phyloP scores from a whole-genome alignment of 257 asterid genomes.

The Galeopsis tetrahit region DNA sequence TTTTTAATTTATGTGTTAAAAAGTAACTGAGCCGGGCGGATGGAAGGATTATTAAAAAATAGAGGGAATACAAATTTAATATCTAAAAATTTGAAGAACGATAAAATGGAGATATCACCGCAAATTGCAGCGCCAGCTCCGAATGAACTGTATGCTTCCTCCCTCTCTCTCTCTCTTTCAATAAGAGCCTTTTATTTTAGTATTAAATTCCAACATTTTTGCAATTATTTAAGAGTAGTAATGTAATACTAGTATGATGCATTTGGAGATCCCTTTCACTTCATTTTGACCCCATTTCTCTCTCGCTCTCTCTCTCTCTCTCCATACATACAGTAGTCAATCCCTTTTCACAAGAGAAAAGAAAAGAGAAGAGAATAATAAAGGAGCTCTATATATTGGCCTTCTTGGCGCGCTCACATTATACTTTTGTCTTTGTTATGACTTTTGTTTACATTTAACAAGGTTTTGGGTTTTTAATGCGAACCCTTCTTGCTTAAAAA shows the following conservation, averaged over 20 bases:
- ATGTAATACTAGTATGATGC: constrained; percentile 11
- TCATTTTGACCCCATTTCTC: constrained; percentile 29
- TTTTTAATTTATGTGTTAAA: too few relatives aligned
- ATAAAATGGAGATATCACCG: neutral
- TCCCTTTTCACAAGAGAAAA: constrained; percentile 5
- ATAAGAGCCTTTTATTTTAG: neutral
- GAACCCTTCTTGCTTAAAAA: constrained; percentile 23
- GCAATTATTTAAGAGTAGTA: constrained; percentile 22
- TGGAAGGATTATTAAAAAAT: too few relatives aligned
- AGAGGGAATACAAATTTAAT: neutral
- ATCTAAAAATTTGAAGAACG: constrained; percentile 5
- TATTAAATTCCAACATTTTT: neutral
- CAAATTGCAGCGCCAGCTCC: constrained; percentile 42
- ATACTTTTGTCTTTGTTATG: neutral
- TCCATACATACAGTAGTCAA: neutral
- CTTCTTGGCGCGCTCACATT: constrained; percentile 42
- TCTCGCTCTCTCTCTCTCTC: constrained; percentile 24
- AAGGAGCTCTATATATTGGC: constrained; percentile 47
- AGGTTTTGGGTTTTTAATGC: constrained; percentile 32
- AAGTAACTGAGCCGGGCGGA: too few relatives aligned
- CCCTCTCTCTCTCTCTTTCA: constrained; percentile 7
- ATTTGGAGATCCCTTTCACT: constrained; percentile 38
- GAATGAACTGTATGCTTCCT: constrained; percentile 40
- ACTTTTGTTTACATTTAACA: constrained; percentile 8
- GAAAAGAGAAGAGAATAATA: too few relatives aligned